Evolutionary conservation across 2,329 filamentous ascomycete genomes (phyloP).

Genomic region (Trichoderma pleuroti): DNA sequence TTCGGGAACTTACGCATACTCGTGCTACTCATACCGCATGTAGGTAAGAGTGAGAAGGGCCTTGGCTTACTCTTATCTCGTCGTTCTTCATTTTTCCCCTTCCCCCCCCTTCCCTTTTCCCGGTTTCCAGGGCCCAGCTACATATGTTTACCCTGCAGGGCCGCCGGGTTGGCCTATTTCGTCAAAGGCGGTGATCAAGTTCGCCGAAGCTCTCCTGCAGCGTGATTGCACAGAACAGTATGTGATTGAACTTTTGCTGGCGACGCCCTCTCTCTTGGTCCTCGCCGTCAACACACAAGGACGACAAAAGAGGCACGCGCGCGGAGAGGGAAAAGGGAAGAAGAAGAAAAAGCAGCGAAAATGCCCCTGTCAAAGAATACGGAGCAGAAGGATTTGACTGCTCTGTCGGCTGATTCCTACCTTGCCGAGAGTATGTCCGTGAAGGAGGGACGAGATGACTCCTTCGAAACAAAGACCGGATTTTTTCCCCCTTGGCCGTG

Average conservation of each 20-base stretch:
- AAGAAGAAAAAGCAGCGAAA: not conserved
- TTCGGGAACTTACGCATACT: conserved; percentile 8
- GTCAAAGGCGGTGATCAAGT: conserved; percentile 6
- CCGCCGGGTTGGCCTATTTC: not conserved
- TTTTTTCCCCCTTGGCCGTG: not conserved
- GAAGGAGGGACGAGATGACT: conserved; percentile 4
- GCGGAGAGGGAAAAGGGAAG: not conserved
- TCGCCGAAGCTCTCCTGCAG: conserved; percentile 4
- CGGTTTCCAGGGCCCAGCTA: not conserved
- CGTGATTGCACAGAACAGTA: not conserved
- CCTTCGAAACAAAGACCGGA: not conserved
- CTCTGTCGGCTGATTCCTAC: conserved; percentile 12
- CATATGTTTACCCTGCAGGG: not conserved
- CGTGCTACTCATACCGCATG: not conserved
- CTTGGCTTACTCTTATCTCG: conserved; percentile 8
- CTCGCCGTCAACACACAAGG: not conserved
- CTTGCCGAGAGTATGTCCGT: conserved; percentile 15
- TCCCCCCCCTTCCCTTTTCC: not conserved
- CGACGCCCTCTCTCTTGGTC: not conserved
- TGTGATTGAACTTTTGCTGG: not conserved
- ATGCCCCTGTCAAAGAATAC: not conserved
- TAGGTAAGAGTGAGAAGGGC: conserved; percentile 11
- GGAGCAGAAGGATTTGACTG: not conserved
- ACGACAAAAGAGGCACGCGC: not conserved
- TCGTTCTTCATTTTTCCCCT: not conserved